Base-by-base conservation (phyloP, 148 eudicot species). In the Oxyria digyna region DNA sequence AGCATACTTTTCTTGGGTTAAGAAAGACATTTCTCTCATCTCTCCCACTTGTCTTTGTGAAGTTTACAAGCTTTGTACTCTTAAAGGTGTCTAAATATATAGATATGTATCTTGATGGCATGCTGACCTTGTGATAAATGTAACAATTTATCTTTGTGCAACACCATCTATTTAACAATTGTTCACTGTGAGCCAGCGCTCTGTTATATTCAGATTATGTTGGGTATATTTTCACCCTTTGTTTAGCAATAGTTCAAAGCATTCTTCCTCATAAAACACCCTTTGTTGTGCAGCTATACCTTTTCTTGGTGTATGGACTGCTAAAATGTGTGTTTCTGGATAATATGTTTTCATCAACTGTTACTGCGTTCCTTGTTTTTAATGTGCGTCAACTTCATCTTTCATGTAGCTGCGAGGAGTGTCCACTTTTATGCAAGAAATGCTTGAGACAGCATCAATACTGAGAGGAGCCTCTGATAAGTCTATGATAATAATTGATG, bases 371-470 rank as follows among this genome's bases (percentile, higher is more conserved):
- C 31, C 62, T 31, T 21, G 12, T 52, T 52, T 6, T 49, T 24
- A 59, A 14, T 29, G 12, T 27, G 37, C 21, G 64, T 15, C 64
- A 59, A 26, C 13, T 59, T 26, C n/a, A 23, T 27, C 20, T 29
- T 59, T 23, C 64, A 64, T 76, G 68, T 74, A 94, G 99, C 75
- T 94, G 78, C 92, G 96, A 69, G 99, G 99, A 75, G 97, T 94
- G 70, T 94, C 99, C 48, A 94, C 99, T 20, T 94, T 94, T 74
- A 94, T 94, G 99, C 99, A 94, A 90, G 99, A 94, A 85, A 94
- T 94, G 99, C 96, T 94, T 1, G 99, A 94, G 87, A 94, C 99
- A 70, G 97, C 99, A 38, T 87, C 99, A 71, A 94, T 94, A 74
- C 85, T 94, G 82, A 94, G 87, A 78, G 99, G 99, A 69, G 97